Evolutionary conservation across 768 basidiomycete species (phyloP).

Genomic region (Trametopsis cervina): DNA sequence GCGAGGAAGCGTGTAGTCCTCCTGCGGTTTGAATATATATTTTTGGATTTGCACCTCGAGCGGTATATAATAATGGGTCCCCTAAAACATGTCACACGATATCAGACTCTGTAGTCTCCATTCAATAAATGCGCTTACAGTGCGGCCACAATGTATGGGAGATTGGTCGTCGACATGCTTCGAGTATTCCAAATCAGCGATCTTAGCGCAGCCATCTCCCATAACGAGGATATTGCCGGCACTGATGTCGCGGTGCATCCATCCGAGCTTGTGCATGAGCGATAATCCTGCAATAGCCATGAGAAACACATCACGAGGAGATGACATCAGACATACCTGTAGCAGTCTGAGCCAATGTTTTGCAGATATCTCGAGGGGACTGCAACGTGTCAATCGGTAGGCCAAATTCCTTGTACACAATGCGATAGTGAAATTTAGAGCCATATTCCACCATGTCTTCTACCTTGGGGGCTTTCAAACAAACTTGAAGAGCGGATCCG

Average conservation of each 20-base stretch:
- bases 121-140: neutral
- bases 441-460: too few species aligned
- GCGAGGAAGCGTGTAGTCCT: too few species aligned
- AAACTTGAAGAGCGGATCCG: too few species aligned
- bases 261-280: neutral
- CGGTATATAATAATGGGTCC: neutral
- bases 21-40: neutral
- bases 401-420: neutral
- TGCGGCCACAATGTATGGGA: neutral
- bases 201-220: neutral
- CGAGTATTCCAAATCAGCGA: neutral
- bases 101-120: too few species aligned
- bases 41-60: neutral
- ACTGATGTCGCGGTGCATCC: conserved; percentile 1
- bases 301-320: too few species aligned
- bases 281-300: neutral
- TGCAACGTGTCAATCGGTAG: neutral
- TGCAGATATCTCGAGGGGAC: neutral
- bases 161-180: neutral
- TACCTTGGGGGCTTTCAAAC: too few species aligned
- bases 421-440: conserved; percentile 2
- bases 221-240: neutral
- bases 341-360: too few species aligned
- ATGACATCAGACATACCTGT: too few species aligned
- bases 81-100: neutral